Conservation (phyloP, 768 basidiomycete species). For the Calocera cornea region DNA sequence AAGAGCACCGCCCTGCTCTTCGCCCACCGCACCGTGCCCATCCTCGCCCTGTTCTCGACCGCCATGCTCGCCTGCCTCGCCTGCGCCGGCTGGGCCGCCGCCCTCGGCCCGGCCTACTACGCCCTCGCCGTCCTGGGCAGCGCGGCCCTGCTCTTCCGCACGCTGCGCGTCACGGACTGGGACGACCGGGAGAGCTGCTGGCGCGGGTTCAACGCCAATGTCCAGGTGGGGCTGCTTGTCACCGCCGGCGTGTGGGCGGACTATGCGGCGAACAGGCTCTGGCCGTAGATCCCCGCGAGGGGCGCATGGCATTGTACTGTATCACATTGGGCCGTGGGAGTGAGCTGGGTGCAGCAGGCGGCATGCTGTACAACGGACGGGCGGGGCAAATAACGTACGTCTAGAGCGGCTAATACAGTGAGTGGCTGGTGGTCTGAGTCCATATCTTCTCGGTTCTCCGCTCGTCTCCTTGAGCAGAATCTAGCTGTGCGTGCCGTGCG, state of each 20-base stretch:
- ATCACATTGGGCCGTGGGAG: no score
- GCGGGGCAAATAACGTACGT: no score
- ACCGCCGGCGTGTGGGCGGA: slow-evolving; percentile 71
- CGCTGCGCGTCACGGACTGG: slow-evolving; percentile 64
- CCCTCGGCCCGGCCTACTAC: slow-evolving; percentile 66
- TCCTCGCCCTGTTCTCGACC: slow-evolving; percentile 59
- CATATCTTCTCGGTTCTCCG: no score
- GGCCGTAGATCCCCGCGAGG: no score
- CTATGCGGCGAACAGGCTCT: slow-evolving; percentile 28
- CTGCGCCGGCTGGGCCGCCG: slow-evolving; percentile 68
- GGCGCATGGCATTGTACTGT: no score
- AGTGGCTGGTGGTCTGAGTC: no score
- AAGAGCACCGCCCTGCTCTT: slow-evolving; percentile 91
- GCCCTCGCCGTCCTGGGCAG: slow-evolving; percentile 55
- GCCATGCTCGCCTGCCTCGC: slow-evolving; percentile 62
- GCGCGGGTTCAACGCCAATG: slow-evolving; percentile 77
- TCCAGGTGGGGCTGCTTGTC: slow-evolving; percentile 76
- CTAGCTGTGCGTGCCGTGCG: background rate
- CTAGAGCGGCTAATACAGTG: no score
- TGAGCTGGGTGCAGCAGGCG: no score
- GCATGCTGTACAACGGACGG: no score
- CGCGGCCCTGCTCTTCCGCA: slow-evolving; percentile 59
- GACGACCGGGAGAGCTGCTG: slow-evolving; percentile 68
- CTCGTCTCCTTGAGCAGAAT: background rate
- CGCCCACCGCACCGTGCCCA: slow-evolving; percentile 55